These are phyloP conservation scores for Clonostachys rosea DNA, from an alignment of 2,329 filamentous ascomycete species.

Conservation along the genomic window DNA sequence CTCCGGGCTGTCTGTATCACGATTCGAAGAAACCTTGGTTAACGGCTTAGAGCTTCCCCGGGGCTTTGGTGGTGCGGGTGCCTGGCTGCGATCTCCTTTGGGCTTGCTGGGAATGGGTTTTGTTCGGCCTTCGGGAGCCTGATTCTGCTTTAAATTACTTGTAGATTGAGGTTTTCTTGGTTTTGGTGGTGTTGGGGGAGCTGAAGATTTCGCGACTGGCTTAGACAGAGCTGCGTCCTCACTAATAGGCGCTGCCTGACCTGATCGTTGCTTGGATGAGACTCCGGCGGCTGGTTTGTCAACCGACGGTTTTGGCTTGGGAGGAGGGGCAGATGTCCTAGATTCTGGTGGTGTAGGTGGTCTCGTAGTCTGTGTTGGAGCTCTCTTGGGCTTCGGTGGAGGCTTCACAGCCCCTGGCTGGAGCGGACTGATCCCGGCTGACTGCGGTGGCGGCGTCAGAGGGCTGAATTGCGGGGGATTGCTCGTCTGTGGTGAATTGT, in stretches of 20 bases:
- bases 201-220: too few relatives aligned
- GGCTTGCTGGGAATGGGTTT: slow-evolving; percentile 2
- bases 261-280: too few relatives aligned
- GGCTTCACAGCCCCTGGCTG: neutral
- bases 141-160: slow-evolving; percentile 17
- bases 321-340: neutral
- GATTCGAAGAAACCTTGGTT: neutral
- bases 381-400: neutral
- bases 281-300: too few relatives aligned
- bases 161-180: slow-evolving; percentile 4
- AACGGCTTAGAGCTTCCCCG: slow-evolving; percentile 15
- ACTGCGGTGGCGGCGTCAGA: too few relatives aligned
- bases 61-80: slow-evolving; percentile 30
- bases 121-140: slow-evolving; percentile 20
- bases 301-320: neutral
- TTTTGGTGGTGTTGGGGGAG: slow-evolving; percentile 2
- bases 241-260: too few relatives aligned
- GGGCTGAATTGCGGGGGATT: too few relatives aligned
- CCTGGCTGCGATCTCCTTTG: slow-evolving; percentile 6
- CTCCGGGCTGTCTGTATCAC: neutral
- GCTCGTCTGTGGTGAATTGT: too few relatives aligned
- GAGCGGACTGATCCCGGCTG: too few relatives aligned
- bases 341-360: neutral
- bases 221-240: too few relatives aligned
- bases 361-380: neutral